Conservation (phyloP, 768 basidiomycete genomes). For the Terana coerulea region DNA sequence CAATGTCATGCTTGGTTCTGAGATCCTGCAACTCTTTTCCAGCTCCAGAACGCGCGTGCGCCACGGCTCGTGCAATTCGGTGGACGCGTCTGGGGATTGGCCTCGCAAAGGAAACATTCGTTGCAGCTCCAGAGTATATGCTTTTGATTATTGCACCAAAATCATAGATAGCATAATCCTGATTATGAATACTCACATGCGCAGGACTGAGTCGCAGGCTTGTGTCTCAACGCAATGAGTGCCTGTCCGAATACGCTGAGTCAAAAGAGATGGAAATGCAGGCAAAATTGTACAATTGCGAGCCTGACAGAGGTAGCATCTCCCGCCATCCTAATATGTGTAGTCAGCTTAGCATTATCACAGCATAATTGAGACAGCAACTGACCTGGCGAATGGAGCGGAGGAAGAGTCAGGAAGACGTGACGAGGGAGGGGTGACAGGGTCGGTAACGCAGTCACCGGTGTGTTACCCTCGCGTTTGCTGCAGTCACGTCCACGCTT, state of each 20-base stretch:
- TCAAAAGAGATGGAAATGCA: neutral
- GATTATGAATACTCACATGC: neutral
- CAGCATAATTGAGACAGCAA: no score
- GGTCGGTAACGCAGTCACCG: neutral
- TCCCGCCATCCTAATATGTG: no score
- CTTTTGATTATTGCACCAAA: neutral
- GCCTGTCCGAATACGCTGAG: neutral
- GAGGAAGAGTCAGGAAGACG: neutral
- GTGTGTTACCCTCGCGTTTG: neutral
- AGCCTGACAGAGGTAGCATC: no score
- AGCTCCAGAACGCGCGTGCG: neutral
- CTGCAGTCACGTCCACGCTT: neutral
- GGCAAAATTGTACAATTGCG: no score
- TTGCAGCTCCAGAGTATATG: slow-evolving; percentile 5
- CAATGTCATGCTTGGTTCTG: neutral
- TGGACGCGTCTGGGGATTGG: neutral
- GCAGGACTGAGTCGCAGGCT: slow-evolving; percentile 5
- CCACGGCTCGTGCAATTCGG: slow-evolving; percentile 1
- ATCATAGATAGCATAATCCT: neutral
- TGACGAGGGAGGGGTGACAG: neutral
- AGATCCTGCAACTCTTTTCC: slow-evolving; percentile 1
- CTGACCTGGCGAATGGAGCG: no score
- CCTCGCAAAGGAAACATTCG: neutral
- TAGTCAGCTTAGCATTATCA: no score
- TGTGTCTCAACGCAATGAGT: slow-evolving; percentile 2